Percentiles rank a stretch among this genome's conserved stretches.
Evolutionary conservation across 2,329 filamentous ascomycete genomes (phyloP).

Genomic region (Pseudocercospora macadamiae): DNA sequence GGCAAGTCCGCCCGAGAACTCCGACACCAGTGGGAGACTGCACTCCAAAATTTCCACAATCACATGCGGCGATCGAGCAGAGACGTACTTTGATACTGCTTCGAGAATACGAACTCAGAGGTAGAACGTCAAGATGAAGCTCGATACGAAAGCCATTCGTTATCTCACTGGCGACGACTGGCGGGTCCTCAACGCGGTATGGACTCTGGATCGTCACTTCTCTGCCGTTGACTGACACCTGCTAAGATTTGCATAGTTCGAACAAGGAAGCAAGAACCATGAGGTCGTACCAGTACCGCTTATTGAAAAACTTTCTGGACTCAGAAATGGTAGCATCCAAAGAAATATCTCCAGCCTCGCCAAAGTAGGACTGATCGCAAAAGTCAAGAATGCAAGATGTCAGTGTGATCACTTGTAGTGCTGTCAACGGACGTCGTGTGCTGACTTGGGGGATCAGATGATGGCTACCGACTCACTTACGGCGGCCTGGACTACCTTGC

Average conservation of each 20-base stretch:
- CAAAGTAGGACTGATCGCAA: constrained; percentile 87
- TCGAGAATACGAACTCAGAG: neutral
- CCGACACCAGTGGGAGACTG: constrained; percentile 5
- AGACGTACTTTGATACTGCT: neutral
- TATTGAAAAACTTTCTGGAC: constrained; percentile 80
- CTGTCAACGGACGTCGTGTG: neutral
- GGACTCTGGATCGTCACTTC: constrained; percentile 37
- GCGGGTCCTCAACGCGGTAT: constrained; percentile 88
- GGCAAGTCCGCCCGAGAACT: constrained; percentile 6
- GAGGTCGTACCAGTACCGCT: constrained; percentile 91
- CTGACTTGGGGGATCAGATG: constrained; percentile 56
- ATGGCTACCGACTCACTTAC: constrained; percentile 95
- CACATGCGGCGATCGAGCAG: neutral
- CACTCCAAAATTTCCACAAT: constrained; percentile 11
- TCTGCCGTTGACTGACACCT: constrained; percentile 18
- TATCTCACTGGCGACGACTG: constrained; percentile 93
- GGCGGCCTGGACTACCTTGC: constrained; percentile 98
- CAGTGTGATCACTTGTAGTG: constrained; percentile 20
- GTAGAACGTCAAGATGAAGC: constrained; percentile 68
- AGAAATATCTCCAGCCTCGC: constrained; percentile 87
- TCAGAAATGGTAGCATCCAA: constrained; percentile 74
- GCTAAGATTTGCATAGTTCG: constrained; percentile 63
- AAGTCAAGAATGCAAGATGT: constrained; percentile 91
- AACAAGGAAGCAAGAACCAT: constrained; percentile 93
- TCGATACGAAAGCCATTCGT: constrained; percentile 91